phyloP scores from a whole-genome alignment of 192 early-diverging fungal species.

The Kickxella alabastrina region DNA sequence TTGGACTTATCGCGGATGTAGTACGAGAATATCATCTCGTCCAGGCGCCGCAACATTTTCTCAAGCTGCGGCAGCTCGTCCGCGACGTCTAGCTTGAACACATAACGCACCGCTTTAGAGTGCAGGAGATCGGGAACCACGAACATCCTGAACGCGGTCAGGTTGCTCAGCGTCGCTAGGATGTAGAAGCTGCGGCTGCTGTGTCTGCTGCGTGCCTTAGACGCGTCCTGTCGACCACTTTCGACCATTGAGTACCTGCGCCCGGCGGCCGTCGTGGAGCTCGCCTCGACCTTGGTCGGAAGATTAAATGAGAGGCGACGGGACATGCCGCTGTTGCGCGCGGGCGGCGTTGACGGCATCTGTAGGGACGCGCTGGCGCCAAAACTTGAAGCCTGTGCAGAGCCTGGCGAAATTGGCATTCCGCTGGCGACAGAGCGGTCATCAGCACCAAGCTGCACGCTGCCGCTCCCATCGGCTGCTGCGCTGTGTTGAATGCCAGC shows the following conservation, averaged over 20 bases:
- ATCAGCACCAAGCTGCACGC: background rate
- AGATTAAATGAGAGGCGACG: constrained; percentile 40
- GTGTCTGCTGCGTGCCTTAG: constrained; percentile 5
- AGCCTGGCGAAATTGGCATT: background rate
- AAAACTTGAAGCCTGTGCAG: background rate
- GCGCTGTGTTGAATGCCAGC: constrained; percentile 42
- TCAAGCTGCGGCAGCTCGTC: constrained; percentile 62
- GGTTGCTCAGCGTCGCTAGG: constrained; percentile 82
- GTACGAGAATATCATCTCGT: constrained; percentile 78
- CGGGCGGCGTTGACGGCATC: constrained; percentile 50
- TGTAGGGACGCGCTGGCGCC: background rate
- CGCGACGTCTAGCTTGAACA: constrained; percentile 58
- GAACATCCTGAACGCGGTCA: constrained; percentile 65
- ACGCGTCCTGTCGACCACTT: constrained; percentile 9
- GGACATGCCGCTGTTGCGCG: constrained; percentile 23
- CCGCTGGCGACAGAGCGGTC: background rate
- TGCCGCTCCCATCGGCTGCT: background rate
- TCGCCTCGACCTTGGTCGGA: constrained; percentile 11
- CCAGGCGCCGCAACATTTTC: constrained; percentile 71
- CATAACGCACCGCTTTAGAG: constrained; percentile 60
- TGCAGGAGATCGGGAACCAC: constrained; percentile 73
- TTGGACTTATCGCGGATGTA: constrained; percentile 77
- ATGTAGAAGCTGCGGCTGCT: constrained; percentile 37
- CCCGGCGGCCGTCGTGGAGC: background rate
- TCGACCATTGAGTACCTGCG: constrained; percentile 30